Evolutionary conservation across 192 early-diverging fungal species (phyloP).

Genomic region (Thamnidium elegans): DNA sequence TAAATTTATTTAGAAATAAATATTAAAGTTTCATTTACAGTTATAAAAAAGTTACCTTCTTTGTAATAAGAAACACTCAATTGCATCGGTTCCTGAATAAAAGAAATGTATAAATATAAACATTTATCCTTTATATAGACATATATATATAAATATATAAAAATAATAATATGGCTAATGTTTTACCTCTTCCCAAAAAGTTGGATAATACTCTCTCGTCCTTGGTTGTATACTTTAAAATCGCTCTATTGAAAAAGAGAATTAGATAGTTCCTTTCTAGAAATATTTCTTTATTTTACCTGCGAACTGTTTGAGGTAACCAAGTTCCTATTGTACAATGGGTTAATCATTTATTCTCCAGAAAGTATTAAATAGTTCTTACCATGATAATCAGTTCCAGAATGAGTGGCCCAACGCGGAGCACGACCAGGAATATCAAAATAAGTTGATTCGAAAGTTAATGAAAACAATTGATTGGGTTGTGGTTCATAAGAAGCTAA

Average conservation of each 20-base stretch:
- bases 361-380: background rate
- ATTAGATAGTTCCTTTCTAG: too few relatives aligned
- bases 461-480: constrained; percentile 68
- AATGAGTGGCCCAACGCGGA: constrained; percentile 88
- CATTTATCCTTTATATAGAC: too few relatives aligned
- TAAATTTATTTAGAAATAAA: background rate
- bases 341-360: background rate
- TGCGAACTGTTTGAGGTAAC: constrained; percentile 87
- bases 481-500: constrained; percentile 63
- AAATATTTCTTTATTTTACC: constrained; percentile 25
- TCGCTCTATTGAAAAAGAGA: constrained; percentile 42
- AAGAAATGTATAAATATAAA: background rate
- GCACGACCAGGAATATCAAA: constrained; percentile 91
- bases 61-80: constrained; percentile 79
- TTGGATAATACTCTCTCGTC: constrained; percentile 85
- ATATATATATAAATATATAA: background rate
- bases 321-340: constrained; percentile 56
- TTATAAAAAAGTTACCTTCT: constrained; percentile 48
- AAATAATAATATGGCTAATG: background rate
- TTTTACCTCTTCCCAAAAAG: constrained; percentile 80
- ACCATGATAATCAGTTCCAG: constrained; percentile 90
- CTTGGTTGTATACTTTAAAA: constrained; percentile 72
- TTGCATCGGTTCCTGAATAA: constrained; percentile 74
- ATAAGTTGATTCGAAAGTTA: constrained; percentile 77
- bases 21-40: background rate